These are phyloP conservation scores for Juncus effusus DNA, from an alignment of 176 grass and related monocot genomes.

Conservation along the genomic window DNA sequence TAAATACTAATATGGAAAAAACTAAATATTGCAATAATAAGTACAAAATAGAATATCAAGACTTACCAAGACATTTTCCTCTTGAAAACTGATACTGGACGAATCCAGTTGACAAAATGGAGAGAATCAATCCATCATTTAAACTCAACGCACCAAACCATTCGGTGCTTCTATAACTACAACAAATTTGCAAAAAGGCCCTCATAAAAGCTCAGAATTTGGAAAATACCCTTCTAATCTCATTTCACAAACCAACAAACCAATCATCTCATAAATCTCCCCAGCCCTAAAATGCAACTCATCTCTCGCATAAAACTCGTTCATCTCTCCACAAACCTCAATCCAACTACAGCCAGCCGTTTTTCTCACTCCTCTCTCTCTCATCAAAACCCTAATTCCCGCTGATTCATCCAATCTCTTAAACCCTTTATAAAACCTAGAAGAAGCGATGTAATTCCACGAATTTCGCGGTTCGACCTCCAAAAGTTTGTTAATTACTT, in stretches of 20 bases:
- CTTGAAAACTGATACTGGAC: too few species aligned
- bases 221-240: slow-evolving; percentile 62
- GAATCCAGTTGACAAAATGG: too few species aligned
- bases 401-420: slow-evolving; percentile 72
- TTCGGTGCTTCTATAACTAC: too few species aligned
- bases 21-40: too few species aligned
- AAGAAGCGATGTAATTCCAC: slow-evolving; percentile 80
- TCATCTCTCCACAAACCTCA: slow-evolving; percentile 53
- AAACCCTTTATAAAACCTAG: slow-evolving; percentile 66
- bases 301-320: slow-evolving; percentile 73
- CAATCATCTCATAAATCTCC: slow-evolving; percentile 57
- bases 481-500: slow-evolving; percentile 60
- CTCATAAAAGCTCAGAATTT: slow-evolving; percentile 48
- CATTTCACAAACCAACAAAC: slow-evolving; percentile 55
- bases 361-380: slow-evolving; percentile 68
- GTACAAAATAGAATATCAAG: too few species aligned
- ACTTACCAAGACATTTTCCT: too few species aligned
- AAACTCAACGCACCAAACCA: too few species aligned
- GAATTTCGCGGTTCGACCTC: slow-evolving; percentile 74
- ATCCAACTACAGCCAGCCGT: slow-evolving; percentile 89
- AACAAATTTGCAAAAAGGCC: not conserved
- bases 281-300: slow-evolving; percentile 41
- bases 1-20: too few species aligned
- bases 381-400: slow-evolving; percentile 72
- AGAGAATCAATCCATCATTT: too few species aligned